phyloP scores from a whole-genome alignment of 2,329 filamentous ascomycete species.

The Fusarium sp. region DNA sequence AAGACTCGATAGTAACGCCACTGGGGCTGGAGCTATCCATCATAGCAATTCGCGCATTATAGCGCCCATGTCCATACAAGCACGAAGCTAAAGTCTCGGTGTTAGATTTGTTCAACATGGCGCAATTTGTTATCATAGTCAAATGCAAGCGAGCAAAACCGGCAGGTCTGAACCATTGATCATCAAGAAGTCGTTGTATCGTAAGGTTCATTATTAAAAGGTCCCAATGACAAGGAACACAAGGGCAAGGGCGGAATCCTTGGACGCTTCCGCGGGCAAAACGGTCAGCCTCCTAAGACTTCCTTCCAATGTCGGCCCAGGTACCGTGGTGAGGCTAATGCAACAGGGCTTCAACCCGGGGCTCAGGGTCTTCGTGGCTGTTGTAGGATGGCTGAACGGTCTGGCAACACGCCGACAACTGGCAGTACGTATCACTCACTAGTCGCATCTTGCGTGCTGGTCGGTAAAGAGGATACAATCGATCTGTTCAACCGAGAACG shows the following conservation, averaged over 20 bases:
- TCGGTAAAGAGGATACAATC: constrained; percentile 13
- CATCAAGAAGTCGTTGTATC: constrained; percentile 2
- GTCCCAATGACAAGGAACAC: constrained; percentile 33
- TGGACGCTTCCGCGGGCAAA: constrained; percentile 41
- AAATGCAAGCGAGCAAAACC: constrained; percentile 33
- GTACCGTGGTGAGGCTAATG: constrained; percentile 42
- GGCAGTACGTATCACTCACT: constrained; percentile 21
- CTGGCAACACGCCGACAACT: constrained; percentile 23
- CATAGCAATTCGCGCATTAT: constrained; percentile 19
- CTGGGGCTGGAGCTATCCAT: not conserved
- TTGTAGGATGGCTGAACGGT: constrained; percentile 27
- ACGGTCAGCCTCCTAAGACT: constrained; percentile 26
- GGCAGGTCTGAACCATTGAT: constrained; percentile 33
- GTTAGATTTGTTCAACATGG: constrained; percentile 8
- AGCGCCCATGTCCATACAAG: constrained; percentile 16
- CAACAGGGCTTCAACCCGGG: constrained; percentile 41
- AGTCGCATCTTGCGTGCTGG: constrained; percentile 4
- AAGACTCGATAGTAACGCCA: constrained; percentile 18
- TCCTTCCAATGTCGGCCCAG: constrained; percentile 36
- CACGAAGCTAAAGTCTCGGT: constrained; percentile 20
- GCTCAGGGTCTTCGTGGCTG: constrained; percentile 38
- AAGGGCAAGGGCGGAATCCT: constrained; percentile 36
- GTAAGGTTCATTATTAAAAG: constrained; percentile 13
- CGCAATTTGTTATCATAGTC: constrained; percentile 13
- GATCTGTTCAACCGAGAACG: constrained; percentile 9